These are phyloP conservation scores for Schizosaccharomyces octosporus DNA, from an alignment of 805 yeast genomes.

Conservation along the genomic window DNA sequence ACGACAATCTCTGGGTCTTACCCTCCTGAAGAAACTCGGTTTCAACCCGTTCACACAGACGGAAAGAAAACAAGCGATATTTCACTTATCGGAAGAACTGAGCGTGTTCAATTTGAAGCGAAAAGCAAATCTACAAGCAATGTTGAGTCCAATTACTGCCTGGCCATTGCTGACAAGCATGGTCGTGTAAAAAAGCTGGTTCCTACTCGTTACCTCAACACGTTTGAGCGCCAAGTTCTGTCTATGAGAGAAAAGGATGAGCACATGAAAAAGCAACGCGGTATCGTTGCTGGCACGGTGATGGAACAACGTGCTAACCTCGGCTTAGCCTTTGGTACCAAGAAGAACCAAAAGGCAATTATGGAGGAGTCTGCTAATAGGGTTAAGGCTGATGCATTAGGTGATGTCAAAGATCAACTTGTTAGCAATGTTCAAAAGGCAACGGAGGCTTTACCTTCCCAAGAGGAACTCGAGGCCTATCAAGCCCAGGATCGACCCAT, in stretches of 20 bases:
- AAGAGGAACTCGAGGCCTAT: slow-evolving; percentile 28
- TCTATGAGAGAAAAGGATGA: slow-evolving; percentile 23
- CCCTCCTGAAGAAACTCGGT: background rate
- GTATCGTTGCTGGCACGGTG: slow-evolving; percentile 8
- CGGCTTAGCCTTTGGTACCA: slow-evolving; percentile 94
- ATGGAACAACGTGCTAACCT: slow-evolving; percentile 51
- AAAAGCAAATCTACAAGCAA: slow-evolving; percentile 11
- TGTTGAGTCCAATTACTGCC: slow-evolving; percentile 23
- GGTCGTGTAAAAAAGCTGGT: slow-evolving; percentile 38
- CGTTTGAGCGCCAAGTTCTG: slow-evolving; percentile 34
- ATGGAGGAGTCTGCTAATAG: slow-evolving; percentile 56
- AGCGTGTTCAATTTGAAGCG: slow-evolving; percentile 51
- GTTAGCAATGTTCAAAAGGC: slow-evolving; percentile 50
- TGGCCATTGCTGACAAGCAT: slow-evolving; percentile 58
- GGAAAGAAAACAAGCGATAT: background rate
- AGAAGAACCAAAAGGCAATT: slow-evolving; percentile 80
- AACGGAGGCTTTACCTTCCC: slow-evolving; percentile 42
- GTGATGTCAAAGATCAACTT: slow-evolving; percentile 51
- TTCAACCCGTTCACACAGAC: background rate
- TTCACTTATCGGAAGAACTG: slow-evolving; percentile 56
- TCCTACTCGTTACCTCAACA: slow-evolving; percentile 36
- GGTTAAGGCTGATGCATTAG: slow-evolving; percentile 63
- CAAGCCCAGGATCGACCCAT: slow-evolving; percentile 56
- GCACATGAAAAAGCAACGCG: slow-evolving; percentile 2
- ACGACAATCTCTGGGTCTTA: background rate